Evolutionary conservation across 768 basidiomycete genomes (phyloP).

Genomic region (Termitomyces sp.): DNA sequence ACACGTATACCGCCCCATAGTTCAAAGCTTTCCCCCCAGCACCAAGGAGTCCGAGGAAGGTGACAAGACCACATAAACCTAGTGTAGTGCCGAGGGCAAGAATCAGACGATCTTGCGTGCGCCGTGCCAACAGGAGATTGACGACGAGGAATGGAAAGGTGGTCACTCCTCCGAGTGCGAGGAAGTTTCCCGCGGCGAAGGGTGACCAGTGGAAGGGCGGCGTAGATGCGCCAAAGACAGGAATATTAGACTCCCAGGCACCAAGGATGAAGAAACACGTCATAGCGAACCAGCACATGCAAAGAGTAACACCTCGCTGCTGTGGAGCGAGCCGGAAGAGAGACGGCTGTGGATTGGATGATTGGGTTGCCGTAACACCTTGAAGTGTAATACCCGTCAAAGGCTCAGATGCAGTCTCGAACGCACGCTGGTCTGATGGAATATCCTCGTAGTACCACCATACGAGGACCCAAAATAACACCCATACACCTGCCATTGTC

Average conservation of each 20-base stretch:
- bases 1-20: constrained; percentile 42
- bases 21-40: constrained; percentile 13
- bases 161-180: constrained; percentile 57
- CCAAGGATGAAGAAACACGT: constrained; percentile 67
- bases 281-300: constrained; percentile 71
- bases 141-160: constrained; percentile 63
- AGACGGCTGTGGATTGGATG: background rate
- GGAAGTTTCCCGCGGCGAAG: constrained; percentile 63
- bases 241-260: constrained; percentile 65
- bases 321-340: constrained; percentile 12
- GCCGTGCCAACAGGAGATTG: constrained; percentile 52
- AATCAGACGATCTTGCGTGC: constrained; percentile 54
- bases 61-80: constrained; percentile 46
- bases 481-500: constrained; percentile 54
- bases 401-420: background rate
- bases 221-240: constrained; percentile 44
- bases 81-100: constrained; percentile 47
- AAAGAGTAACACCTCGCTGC: constrained; percentile 50
- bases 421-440: background rate
- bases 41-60: constrained; percentile 41
- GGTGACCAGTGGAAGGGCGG: constrained; percentile 49
- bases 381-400: constrained; percentile 1
- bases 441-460: constrained; percentile 10
- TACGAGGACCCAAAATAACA: constrained; percentile 38
- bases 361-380: background rate